Conservation (phyloP, 495 filamentous ascomycete species). For the Bryoglossum gracile region DNA sequence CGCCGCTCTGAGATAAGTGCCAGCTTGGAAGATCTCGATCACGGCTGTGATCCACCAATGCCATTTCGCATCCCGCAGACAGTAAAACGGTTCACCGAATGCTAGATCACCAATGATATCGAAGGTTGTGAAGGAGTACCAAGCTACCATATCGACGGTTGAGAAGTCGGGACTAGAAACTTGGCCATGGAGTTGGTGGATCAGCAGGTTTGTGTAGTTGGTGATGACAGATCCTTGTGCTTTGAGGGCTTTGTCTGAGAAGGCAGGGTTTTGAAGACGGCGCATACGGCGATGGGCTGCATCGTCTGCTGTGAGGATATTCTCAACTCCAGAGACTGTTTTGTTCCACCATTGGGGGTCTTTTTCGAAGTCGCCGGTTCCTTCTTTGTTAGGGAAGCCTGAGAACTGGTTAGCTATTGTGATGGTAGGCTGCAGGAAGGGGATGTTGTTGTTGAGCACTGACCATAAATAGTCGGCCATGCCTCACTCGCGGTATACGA, state of each 20-base stretch:
- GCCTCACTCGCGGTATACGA: neutral
- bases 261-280: constrained; percentile 44
- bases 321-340: neutral
- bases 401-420: neutral
- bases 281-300: constrained; percentile 33
- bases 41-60: constrained; percentile 20
- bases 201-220: constrained; percentile 37
- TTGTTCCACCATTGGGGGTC: neutral
- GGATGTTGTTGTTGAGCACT: no score
- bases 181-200: constrained; percentile 28
- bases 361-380: neutral
- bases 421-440: neutral
- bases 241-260: constrained; percentile 42
- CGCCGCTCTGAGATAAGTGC: no score
- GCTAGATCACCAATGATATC: constrained; percentile 44
- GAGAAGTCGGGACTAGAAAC: constrained; percentile 8
- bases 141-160: constrained; percentile 27
- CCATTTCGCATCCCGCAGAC: constrained; percentile 36
- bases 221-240: constrained; percentile 39
- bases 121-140: constrained; percentile 41
- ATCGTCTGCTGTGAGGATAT: neutral
- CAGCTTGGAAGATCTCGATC: no score
- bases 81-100: constrained; percentile 44
- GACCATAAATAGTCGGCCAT: neutral
- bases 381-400: neutral